Conservation (phyloP, 331 rosid species). For the Stylosanthes scabra region DNA sequence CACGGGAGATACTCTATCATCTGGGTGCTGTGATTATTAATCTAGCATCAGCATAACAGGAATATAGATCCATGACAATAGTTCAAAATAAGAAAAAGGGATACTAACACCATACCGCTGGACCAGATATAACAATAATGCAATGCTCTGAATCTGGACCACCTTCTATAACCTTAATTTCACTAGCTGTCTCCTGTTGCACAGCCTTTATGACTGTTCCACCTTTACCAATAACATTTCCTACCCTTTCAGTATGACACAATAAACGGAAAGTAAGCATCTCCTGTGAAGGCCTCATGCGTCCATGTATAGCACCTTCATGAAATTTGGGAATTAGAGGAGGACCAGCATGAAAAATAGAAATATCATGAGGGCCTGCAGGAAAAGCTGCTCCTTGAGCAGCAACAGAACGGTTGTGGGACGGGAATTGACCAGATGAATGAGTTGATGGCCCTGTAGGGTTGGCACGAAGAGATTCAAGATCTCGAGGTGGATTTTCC, state of each 20-base stretch:
- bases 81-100: constrained; percentile 32
- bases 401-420: constrained; percentile 51
- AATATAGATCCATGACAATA: constrained; percentile 24
- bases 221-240: constrained; percentile 92
- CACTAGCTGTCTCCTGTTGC: constrained; percentile 88
- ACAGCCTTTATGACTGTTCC: constrained; percentile 70
- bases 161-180: constrained; percentile 82
- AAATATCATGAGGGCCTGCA: constrained; percentile 57
- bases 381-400: constrained; percentile 54
- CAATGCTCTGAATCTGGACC: constrained; percentile 74
- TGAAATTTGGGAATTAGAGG: constrained; percentile 61
- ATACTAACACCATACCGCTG: constrained; percentile 68
- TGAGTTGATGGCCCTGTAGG: constrained; percentile 61
- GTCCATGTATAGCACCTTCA: constrained; percentile 70
- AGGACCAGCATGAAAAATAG: constrained; percentile 56
- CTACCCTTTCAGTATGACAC: constrained; percentile 87
- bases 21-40: constrained; percentile 82
- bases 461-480: constrained; percentile 49
- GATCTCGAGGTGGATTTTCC: constrained; percentile 73
- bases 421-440: constrained; percentile 55
- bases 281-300: constrained; percentile 65
- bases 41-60: constrained; percentile 40
- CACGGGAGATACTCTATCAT: constrained; percentile 88
- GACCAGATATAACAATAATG: constrained; percentile 77
- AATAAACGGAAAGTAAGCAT: constrained; percentile 73